Conservation (phyloP, 352 stramenopile genomes). For the Globisporangium spiculum region DNA sequence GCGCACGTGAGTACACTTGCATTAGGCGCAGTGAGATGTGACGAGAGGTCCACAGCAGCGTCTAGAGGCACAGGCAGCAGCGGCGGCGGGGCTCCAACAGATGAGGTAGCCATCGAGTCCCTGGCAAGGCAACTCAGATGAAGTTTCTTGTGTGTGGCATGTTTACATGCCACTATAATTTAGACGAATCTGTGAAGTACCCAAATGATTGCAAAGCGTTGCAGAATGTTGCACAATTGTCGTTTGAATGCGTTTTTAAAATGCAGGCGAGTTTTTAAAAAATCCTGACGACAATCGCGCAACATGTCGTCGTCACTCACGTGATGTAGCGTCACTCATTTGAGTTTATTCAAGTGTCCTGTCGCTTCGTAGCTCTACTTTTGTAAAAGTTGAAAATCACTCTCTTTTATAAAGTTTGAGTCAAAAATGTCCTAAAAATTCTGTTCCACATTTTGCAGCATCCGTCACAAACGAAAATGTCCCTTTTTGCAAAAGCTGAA, state of each 20-base stretch:
- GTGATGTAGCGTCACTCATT: not conserved
- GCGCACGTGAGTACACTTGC: conserved; percentile 16
- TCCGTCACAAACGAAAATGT: no score
- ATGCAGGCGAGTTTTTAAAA: no score
- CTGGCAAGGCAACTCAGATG: not conserved
- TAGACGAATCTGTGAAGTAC: no score
- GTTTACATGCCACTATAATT: not conserved
- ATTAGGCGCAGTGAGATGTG: not conserved
- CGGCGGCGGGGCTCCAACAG: not conserved
- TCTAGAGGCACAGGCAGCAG: not conserved
- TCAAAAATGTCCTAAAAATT: no score
- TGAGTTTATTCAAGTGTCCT: not conserved
- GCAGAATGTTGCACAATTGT: not conserved
- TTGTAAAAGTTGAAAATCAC: no score
- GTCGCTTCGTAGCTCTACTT: not conserved
- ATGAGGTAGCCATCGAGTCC: not conserved
- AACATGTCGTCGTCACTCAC: no score
- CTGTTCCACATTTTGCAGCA: no score
- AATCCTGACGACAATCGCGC: no score
- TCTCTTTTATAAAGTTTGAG: no score
- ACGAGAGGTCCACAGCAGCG: not conserved
- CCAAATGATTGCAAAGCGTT: not conserved
- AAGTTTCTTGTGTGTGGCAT: not conserved
- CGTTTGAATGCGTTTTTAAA: not conserved
- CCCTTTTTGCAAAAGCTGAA: no score